Evolutionary conservation across 2,329 filamentous ascomycete genomes (phyloP).

Genomic region (Endothia cerciana): DNA sequence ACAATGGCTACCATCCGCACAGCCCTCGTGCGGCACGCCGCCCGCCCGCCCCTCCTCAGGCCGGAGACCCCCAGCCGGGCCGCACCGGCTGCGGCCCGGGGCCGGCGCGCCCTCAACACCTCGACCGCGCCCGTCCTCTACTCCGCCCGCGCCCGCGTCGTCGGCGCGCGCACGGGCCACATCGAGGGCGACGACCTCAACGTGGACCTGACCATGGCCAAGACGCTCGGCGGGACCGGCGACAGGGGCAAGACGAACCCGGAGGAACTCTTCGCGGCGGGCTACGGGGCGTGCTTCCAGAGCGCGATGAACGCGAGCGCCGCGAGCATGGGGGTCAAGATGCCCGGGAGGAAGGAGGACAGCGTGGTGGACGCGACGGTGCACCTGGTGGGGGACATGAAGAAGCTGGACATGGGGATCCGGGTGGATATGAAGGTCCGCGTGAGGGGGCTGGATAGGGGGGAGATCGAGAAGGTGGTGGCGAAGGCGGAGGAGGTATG

Average conservation of each 20-base stretch:
- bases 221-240: constrained; percentile 45
- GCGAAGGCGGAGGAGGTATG: constrained; percentile 36
- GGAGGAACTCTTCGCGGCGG: constrained; percentile 52
- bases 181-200: constrained; percentile 37
- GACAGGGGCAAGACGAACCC: constrained; percentile 48
- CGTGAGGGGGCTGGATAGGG: constrained; percentile 36
- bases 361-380: constrained; percentile 47
- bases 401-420: constrained; percentile 48
- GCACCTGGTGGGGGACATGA: constrained; percentile 49
- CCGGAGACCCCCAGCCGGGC: neutral
- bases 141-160: constrained; percentile 42
- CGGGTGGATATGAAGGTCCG: constrained; percentile 48
- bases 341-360: constrained; percentile 43
- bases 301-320: constrained; percentile 50
- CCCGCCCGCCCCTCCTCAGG: constrained; percentile 1
- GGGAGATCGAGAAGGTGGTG: constrained; percentile 35
- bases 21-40: neutral
- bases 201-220: constrained; percentile 47
- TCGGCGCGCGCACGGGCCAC: constrained; percentile 42
- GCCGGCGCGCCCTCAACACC: constrained; percentile 41
- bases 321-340: constrained; percentile 43
- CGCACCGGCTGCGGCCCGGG: neutral
- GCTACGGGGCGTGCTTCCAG: constrained; percentile 52
- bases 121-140: constrained; percentile 44
- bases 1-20: constrained; percentile 1